Evolutionary conservation across 305 asterid species (phyloP).

Genomic region (Fraxinus sp.): DNA sequence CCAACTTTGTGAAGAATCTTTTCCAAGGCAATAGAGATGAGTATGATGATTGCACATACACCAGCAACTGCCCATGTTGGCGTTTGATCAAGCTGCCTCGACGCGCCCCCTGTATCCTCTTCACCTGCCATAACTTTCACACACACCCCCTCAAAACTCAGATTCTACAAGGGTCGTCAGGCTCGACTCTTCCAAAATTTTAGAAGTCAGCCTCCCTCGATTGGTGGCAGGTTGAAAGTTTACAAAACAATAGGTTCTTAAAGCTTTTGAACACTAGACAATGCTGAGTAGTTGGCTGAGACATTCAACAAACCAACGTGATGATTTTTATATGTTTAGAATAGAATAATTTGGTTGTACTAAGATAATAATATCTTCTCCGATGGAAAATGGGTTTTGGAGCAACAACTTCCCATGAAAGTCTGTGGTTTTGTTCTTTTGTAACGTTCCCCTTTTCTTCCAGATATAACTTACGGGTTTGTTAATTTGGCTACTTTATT

Average conservation of each 20-base stretch:
- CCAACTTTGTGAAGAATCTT: constrained; percentile 69
- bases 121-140: constrained; percentile 38
- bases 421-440: background rate
- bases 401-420: background rate
- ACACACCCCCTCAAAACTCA: background rate
- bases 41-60: constrained; percentile 65
- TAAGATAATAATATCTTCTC: background rate
- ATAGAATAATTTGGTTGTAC: background rate
- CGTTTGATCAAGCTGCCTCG: constrained; percentile 60
- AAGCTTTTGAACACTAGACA: background rate
- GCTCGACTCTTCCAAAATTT: background rate
- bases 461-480: background rate
- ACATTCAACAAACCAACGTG: background rate
- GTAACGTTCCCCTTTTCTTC: background rate
- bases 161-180: background rate
- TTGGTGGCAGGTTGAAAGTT: background rate
- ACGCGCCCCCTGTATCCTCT: constrained; percentile 20
- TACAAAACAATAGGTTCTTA: background rate
- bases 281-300: background rate
- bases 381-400: background rate
- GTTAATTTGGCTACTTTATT: background rate
- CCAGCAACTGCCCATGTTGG: constrained; percentile 89
- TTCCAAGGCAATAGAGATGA: constrained; percentile 62
- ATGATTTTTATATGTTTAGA: background rate
- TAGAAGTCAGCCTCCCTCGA: background rate